Evolutionary conservation across 257 asterid species (phyloP).

Genomic region (Cruciata laevipes): DNA sequence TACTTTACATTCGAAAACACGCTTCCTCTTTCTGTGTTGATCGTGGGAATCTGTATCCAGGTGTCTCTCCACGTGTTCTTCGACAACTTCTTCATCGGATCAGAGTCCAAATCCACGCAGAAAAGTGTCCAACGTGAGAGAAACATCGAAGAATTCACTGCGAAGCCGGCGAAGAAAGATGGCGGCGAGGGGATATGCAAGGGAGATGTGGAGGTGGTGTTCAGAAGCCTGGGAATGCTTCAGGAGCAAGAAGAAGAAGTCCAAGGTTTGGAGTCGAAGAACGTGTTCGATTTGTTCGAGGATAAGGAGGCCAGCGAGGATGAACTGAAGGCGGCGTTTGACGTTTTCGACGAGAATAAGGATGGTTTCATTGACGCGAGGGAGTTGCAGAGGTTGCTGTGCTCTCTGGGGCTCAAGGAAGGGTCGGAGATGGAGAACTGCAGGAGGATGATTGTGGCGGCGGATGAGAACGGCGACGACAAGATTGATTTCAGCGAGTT

Average conservation of each 20-base stretch:
- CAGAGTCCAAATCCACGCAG: not conserved
- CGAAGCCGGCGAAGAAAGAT: not conserved
- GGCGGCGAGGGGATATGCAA: conserved; percentile 19
- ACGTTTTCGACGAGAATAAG: conserved; percentile 50
- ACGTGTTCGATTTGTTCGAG: conserved; percentile 38
- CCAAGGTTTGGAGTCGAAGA: conserved; percentile 23
- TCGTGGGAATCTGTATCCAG: conserved; percentile 29
- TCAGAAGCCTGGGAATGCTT: conserved; percentile 41
- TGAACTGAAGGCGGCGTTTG: conserved; percentile 60
- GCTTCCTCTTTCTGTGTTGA: conserved; percentile 12
- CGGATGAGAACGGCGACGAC: conserved; percentile 64
- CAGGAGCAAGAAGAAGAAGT: not conserved
- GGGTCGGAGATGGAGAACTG: conserved; percentile 45
- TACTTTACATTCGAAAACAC: conserved; percentile 11
- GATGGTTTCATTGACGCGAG: conserved; percentile 77
- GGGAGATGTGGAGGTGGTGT: conserved; percentile 45
- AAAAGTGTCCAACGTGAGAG: not conserved
- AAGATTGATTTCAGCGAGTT: conserved; percentile 59
- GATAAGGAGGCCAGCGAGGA: conserved; percentile 33
- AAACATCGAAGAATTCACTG: not conserved
- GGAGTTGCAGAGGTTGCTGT: conserved; percentile 55
- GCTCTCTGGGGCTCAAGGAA: conserved; percentile 50
- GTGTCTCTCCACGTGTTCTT: conserved; percentile 22
- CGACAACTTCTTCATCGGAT: conserved; percentile 27
- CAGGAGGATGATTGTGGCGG: conserved; percentile 53